phyloP scores from a whole-genome alignment of 148 eudicot genomes.

The Linanthus parryae region DNA sequence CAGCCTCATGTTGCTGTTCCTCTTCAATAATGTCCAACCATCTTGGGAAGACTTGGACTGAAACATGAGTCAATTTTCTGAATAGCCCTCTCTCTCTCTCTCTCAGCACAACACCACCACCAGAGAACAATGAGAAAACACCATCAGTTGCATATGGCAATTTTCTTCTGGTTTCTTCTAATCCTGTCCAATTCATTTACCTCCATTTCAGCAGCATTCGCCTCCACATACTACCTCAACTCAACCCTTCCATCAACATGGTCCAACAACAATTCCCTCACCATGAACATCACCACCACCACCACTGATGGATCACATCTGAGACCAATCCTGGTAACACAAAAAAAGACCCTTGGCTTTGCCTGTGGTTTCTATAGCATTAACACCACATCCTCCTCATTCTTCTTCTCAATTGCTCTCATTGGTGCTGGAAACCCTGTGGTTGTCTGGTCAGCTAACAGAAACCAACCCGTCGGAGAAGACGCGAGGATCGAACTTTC shows the following conservation, averaged over 20 bases:
- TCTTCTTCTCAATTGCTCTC: not conserved
- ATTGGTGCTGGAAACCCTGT: constrained; percentile 5
- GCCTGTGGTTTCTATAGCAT: constrained; percentile 14
- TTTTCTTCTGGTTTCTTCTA: too few relatives aligned
- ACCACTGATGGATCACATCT: constrained; percentile 7
- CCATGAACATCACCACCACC: not conserved
- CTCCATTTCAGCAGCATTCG: not conserved
- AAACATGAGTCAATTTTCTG: too few relatives aligned
- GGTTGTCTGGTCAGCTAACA: constrained; percentile 13
- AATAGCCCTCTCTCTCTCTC: too few relatives aligned
- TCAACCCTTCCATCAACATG: not conserved
- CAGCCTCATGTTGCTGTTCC: too few relatives aligned
- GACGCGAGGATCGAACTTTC: constrained; percentile 5
- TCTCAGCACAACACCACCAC: too few relatives aligned
- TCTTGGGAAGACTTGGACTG: too few relatives aligned
- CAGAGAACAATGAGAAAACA: too few relatives aligned
- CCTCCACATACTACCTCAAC: constrained; percentile 1
- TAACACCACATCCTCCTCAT: not conserved
- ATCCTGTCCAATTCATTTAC: too few relatives aligned
- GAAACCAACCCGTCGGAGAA: not conserved
- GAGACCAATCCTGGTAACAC: constrained; percentile 1
- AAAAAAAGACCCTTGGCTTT: constrained; percentile 2
- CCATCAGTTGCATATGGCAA: too few relatives aligned
- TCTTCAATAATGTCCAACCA: too few relatives aligned
- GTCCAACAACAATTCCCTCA: not conserved